Base-by-base conservation (phyloP, 306 rosid species). In the Fragaria vesca region DNA sequence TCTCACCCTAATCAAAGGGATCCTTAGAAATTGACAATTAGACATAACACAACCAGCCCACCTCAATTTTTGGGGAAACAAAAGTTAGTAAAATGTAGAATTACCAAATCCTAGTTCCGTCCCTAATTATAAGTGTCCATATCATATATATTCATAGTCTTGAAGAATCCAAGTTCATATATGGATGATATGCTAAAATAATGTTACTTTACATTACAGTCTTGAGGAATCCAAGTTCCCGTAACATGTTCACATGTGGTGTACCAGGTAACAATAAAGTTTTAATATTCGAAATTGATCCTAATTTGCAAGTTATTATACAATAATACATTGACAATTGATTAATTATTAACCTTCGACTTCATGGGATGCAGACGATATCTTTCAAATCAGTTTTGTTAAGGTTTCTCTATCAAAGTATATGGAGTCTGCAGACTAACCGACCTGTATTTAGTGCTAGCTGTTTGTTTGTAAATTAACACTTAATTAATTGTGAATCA, bases 371-470 rank as follows among this genome's bases (percentile, higher is more conserved):
- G 43, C 50, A 21, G 66, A 24, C 81, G 47, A 73, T 79, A 67
- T 32, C 47, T 74, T 78, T 85, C 88, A 74, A 86, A 83, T 88
- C 87, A 82, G 4, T 42, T 54, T 54, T 38, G 93, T 82, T 90
- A 77, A 79, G 79, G 58, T 65, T 30, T 88, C 86, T 10, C 81
- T 80, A 65, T 85, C 90, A 75, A 68, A 47, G 61, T 60, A 20
- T 8, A 80, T 78, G 75, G 52, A 24, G 12, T 63, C 61, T 8
- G 21, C 34, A 55, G 84, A 75, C 82, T 47, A 16, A 32, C 86
- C 78, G 12, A 28, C 20, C 38, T 61, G 4, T 2, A 32, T 32
- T 32, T 32, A 32, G 34, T 32, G 34, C 34, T 32, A 32, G 34
- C 34, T 32, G 34, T 32, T 32, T 32, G 34, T 32, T 32, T 32